Evolutionary conservation across 2,329 filamentous ascomycete species (phyloP).

Genomic region (Aspergillus pseudotamarii): DNA sequence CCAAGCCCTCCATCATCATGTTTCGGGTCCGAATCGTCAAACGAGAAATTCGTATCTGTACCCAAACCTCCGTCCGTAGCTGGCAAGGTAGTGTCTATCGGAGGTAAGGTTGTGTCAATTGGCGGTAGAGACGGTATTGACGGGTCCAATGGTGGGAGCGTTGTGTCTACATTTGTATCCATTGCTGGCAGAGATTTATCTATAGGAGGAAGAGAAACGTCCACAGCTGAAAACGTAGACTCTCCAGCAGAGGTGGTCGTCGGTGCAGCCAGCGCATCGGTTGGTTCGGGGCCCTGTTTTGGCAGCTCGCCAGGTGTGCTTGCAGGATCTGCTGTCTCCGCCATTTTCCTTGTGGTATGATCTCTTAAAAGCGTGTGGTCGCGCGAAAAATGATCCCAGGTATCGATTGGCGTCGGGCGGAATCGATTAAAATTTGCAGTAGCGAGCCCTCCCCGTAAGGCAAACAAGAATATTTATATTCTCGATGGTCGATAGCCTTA

Average conservation of each 20-base stretch:
- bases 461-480: neutral
- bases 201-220: constrained; percentile 28
- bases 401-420: neutral
- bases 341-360: constrained; percentile 21
- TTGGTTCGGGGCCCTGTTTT: constrained; percentile 16
- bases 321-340: constrained; percentile 23
- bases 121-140: constrained; percentile 32
- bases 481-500: neutral
- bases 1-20: constrained; percentile 13
- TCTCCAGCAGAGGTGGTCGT: neutral
- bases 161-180: constrained; percentile 30
- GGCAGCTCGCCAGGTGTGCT: constrained; percentile 23
- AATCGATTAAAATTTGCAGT: neutral
- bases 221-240: constrained; percentile 11
- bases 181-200: constrained; percentile 29
- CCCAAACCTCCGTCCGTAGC: constrained; percentile 20
- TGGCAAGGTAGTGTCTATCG: constrained; percentile 30
- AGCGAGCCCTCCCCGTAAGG: neutral
- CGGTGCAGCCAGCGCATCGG: neutral
- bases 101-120: constrained; percentile 32
- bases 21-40: constrained; percentile 23
- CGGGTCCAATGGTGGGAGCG: constrained; percentile 31
- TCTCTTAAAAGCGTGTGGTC: neutral
- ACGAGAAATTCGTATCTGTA: constrained; percentile 17
- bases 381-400: neutral